phyloP scores from a whole-genome alignment of 2,329 filamentous ascomycete genomes.

The Fusarium liriodendri region DNA sequence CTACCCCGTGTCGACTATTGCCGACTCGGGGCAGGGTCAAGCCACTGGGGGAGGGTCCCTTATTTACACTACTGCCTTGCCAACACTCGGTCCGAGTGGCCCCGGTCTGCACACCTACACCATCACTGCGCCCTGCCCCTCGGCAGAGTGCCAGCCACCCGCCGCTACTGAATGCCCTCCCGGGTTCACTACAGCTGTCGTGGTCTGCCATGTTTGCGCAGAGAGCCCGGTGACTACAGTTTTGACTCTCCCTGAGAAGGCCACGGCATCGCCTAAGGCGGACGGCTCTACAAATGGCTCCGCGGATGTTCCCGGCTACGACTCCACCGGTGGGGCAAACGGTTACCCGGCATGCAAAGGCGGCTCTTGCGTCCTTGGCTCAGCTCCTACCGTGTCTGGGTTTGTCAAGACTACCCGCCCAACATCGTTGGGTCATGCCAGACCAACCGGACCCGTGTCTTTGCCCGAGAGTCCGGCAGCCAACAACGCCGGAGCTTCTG shows the following conservation, averaged over 20 bases:
- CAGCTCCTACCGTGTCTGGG: background rate
- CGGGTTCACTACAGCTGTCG: slow-evolving; percentile 16
- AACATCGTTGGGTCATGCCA: background rate
- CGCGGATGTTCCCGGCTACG: background rate
- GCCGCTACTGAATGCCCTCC: slow-evolving; percentile 4
- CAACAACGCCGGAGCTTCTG: background rate
- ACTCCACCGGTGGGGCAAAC: background rate
- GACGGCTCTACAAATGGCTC: background rate
- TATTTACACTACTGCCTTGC: slow-evolving; percentile 7
- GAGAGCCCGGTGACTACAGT: slow-evolving; percentile 1
- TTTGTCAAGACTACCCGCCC: background rate
- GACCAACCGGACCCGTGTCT: background rate
- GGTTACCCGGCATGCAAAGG: background rate
- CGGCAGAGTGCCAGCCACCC: slow-evolving; percentile 7
- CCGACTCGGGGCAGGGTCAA: background rate
- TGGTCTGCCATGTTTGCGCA: slow-evolving; percentile 15
- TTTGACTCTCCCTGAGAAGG: slow-evolving; percentile 24
- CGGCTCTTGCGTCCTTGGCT: background rate
- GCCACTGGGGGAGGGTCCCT: background rate
- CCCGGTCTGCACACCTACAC: slow-evolving; percentile 20
- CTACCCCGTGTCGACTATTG: slow-evolving; percentile 4
- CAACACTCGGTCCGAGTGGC: slow-evolving; percentile 15
- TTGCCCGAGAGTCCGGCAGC: background rate
- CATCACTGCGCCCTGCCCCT: slow-evolving; percentile 14
- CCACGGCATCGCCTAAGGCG: slow-evolving; percentile 5